Evolutionary conservation across 441 rosid species (phyloP), one percentile per base, ranked within the genome.

Genomic region (Eruca vesicaria): DNA sequence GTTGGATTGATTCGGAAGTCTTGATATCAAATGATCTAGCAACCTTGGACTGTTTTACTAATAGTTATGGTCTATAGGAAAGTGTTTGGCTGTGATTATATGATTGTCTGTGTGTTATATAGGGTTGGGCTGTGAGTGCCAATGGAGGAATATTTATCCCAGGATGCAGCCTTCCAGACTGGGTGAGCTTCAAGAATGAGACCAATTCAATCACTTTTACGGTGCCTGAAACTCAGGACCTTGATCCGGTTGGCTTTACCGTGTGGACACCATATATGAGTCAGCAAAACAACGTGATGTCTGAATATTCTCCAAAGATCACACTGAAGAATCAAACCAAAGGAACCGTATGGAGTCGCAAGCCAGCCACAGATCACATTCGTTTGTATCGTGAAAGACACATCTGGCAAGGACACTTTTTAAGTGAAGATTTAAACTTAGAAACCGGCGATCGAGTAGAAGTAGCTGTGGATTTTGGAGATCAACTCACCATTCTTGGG

Each of bases 371-470:
- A 64, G 70, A 64, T 63, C 6, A 1, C 1, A 73, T 73, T 16
- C 21, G 21, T 55, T 35, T 55, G 77, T 73, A 21, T 20, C 32
- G 0, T 52, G 29, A 32, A 23, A 23, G 18, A 0, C 71, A 72
- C 20, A 36, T 72, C 5, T 72, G 76, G 72, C 72, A 74, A 58
- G 66, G 78, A 29, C 66, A 74, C 29, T 65, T 66, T 66, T 43
- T 18, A 56, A 19, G 43, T 19, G 23, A 5, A 19, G 60, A 41
- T 28, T 9, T 66, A 14, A 0, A 0, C 0, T 57, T 57, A 1
- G 52, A 74, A 66, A 58, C 66, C 19, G 72, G 71, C 3, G 78
- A 66, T 66, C 50, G 66, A 19, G 52, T 66, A 14, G 66, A 74
- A 57, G 66, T 66, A 5, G 5, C 6, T 5, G 33, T 31, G 7